Base-by-base conservation (phyloP, 768 basidiomycete genomes). In the Hericium alpestre region DNA sequence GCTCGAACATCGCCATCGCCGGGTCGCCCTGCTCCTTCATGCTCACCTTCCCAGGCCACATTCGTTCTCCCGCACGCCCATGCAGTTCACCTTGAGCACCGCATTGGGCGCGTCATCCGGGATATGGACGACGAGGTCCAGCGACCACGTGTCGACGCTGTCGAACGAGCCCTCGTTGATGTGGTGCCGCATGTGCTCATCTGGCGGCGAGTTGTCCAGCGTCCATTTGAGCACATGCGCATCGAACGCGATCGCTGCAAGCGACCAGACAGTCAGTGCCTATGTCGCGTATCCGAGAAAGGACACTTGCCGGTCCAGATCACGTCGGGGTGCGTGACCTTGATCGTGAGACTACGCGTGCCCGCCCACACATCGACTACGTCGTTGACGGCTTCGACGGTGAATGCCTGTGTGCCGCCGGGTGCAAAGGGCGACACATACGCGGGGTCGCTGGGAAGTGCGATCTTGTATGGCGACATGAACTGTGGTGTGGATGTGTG, bases 131-230 rank as follows among this genome's bases (percentile, higher is more conserved):
- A 84, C 79, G 59, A 97, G 74, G 60, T 90, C 79, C 43, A 96
- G 71, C 0, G 77, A 73, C 80, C 90, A 94, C 0, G 76, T 74
- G 56, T 90, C 81, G 10, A 78, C 77, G 1, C 85, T 87, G 62
- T 90, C 91, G 69, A 89, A 91, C 2, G 93, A 92, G 0, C 82
- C 91, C 67, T 94, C 91, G 66, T 93, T 96, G 71, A 97, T 80
- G 63, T 93, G 90, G 65, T 98, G 95, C 8, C 93, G 79, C 7
- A 79, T 79, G 61, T 77, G 73, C 56, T 89, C 87, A 54, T 81
- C 70, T 0, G 91, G 90, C 1, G 95, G 93, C 55, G 82, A 79
- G 59, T 84, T 74, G 61, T 91, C 87, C 39, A 93, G 74, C 15
- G 81, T 83, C 94, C 94, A 97, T 54, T 79, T 70, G 8, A 94